Base-by-base conservation (phyloP, 1,284 basidiomycete genomes). In the Termitomyces sp. region DNA sequence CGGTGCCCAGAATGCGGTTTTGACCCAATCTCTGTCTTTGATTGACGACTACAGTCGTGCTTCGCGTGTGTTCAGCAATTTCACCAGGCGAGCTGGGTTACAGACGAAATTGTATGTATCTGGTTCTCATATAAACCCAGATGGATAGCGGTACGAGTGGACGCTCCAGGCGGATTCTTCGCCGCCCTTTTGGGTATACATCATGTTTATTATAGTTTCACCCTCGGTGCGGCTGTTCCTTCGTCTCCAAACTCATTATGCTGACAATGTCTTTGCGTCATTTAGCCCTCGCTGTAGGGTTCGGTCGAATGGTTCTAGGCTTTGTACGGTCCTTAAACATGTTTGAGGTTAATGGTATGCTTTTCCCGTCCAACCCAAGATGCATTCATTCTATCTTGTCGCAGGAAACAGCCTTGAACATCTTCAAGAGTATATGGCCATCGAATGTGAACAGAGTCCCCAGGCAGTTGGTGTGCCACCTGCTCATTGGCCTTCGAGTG, bases 401-500 rank as follows among this genome's bases (percentile, higher is more conserved):
- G 31, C 45, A 46, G 31, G 45, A 3, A 46, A 51, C 56, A 85
- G 84, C 64, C 73, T 92, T 54, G 89, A 92, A 65, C 80, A 89
- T 21, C 84, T 92, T 54, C 79, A 86, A 61, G 79, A 80, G 31
- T 92, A 90, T 64, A 67, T 88, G 39, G 68, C 74, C 10, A 87
- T 90, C 54, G 87, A 88, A 52, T 86, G 89, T 64, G 89, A 92
- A 64, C 79, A 80, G 0, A 70, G 73, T 48, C 64, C 76, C 1
- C 74, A 73, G 0, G 65, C 70, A n/a, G 64, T 66, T 13, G 81
- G 81, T 6, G 70, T 76, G 40, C 88, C 89, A 34, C 86, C 89
- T 1, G 89, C 88, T 0, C 82, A 86, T 56, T 92, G 90, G 89
- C 89, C 89, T 0, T 77, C 84, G 0, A 86, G 82, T 39, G 89